phyloP scores from a whole-genome alignment of 257 asterid genomes.

The Forsythia viridissima region DNA sequence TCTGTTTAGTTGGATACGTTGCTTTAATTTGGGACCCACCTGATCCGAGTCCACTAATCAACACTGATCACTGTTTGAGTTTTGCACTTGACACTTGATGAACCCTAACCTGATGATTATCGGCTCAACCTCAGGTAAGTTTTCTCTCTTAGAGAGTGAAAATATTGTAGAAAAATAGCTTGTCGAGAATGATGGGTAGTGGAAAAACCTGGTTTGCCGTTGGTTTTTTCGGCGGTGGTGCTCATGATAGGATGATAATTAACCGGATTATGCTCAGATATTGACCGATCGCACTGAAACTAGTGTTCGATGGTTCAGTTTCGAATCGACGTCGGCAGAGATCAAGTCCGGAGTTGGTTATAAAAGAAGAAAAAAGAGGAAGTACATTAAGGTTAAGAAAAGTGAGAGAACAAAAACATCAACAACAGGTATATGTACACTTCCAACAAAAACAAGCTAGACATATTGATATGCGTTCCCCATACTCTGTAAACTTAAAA shows the following conservation, averaged over 20 bases:
- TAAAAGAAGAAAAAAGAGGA: constrained; percentile 38
- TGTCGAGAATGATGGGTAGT: neutral
- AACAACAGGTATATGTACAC: no score
- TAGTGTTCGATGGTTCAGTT: constrained; percentile 27
- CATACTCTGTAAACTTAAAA: no score
- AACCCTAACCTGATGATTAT: constrained; percentile 8
- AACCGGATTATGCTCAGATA: constrained; percentile 37
- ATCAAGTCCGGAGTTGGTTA: neutral
- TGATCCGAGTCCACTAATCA: constrained; percentile 47
- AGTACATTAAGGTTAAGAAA: no score
- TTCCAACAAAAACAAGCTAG: no score
- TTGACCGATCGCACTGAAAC: constrained; percentile 56
- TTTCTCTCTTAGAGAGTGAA: neutral
- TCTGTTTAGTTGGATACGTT: constrained; percentile 38
- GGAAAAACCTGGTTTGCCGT: neutral
- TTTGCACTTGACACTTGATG: constrained; percentile 44
- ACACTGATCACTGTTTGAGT: constrained; percentile 16
- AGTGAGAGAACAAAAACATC: no score
- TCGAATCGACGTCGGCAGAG: neutral
- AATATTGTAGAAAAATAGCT: neutral
- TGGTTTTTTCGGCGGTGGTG: neutral
- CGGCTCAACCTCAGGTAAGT: neutral
- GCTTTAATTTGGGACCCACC: constrained; percentile 47
- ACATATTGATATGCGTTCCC: no score
- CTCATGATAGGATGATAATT: constrained; percentile 25